Conservation (phyloP, 176 grass and related monocot genomes). For the Puya raimondii region DNA sequence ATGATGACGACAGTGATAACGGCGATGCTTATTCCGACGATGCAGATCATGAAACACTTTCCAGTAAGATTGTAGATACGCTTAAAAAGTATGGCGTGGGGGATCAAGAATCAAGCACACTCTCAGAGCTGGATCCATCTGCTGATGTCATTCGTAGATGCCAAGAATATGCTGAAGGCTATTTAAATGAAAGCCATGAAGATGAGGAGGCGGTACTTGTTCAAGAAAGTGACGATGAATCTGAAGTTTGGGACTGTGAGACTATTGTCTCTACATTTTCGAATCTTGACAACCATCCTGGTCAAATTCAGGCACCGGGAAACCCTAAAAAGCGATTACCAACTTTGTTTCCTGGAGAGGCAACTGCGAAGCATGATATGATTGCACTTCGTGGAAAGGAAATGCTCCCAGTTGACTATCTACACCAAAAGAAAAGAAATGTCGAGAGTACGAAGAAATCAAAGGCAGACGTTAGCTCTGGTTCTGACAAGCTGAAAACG, state of each 20-base stretch:
- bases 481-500: slow-evolving; percentile 54
- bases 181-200: slow-evolving; percentile 52
- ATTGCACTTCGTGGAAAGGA: slow-evolving; percentile 91
- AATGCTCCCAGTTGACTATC: slow-evolving; percentile 86
- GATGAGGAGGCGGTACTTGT: slow-evolving; percentile 35
- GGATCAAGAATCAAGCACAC: slow-evolving; percentile 36
- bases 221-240: slow-evolving; percentile 85
- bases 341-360: slow-evolving; percentile 59
- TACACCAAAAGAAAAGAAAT: slow-evolving; percentile 59
- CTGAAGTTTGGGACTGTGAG: slow-evolving; percentile 83
- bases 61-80: slow-evolving; percentile 36
- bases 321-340: slow-evolving; percentile 45
- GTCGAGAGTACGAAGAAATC: slow-evolving; percentile 19
- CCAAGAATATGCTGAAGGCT: slow-evolving; percentile 70
- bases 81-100: slow-evolving; percentile 48
- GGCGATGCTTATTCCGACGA: slow-evolving; percentile 24
- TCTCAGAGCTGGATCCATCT: slow-evolving; percentile 35
- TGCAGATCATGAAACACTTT: slow-evolving; percentile 32
- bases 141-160: slow-evolving; percentile 60
- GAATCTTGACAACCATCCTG: slow-evolving; percentile 85
- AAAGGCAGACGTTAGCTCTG: slow-evolving; percentile 1
- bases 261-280: slow-evolving; percentile 89
- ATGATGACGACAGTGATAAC: slow-evolving; percentile 46
- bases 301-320: slow-evolving; percentile 63
- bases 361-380: slow-evolving; percentile 40